Conservation (phyloP, 75 land plant species). For the Azolla pinnata region DNA sequence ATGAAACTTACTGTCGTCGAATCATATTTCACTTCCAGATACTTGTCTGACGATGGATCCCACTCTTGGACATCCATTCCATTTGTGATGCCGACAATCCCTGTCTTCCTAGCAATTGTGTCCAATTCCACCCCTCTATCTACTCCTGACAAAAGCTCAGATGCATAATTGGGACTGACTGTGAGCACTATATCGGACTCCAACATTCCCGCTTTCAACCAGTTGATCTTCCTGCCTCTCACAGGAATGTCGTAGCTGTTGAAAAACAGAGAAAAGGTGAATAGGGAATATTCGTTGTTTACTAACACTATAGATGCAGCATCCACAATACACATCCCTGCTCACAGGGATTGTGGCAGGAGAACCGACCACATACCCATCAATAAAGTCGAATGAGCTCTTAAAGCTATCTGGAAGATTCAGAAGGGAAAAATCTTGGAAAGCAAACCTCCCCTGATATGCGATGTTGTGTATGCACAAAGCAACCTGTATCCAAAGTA, state of each 20-base stretch:
- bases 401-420: constrained; percentile 67
- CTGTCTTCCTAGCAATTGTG: constrained; percentile 21
- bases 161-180: constrained; percentile 88
- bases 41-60: constrained; percentile 81
- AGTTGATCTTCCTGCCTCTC: constrained; percentile 88
- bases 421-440: constrained; percentile 51
- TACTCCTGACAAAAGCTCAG: constrained; percentile 51
- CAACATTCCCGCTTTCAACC: constrained; percentile 90
- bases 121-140: constrained; percentile 82
- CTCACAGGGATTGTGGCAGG: too few relatives aligned
- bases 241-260: constrained; percentile 76
- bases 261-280: not conserved
- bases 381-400: constrained; percentile 81
- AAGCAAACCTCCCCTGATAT: constrained; percentile 86
- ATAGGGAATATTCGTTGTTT: too few relatives aligned
- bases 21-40: constrained; percentile 59
- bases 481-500: constrained; percentile 48
- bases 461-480: constrained; percentile 98
- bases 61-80: constrained; percentile 98
- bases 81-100: constrained; percentile 65
- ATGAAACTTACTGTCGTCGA: constrained; percentile 51
- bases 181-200: constrained; percentile 68
- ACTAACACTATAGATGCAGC: too few relatives aligned
- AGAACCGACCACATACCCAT: constrained; percentile 77
- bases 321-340: too few relatives aligned